Conservation (phyloP, 2,329 filamentous ascomycete species). For the Drechslera avenae region DNA sequence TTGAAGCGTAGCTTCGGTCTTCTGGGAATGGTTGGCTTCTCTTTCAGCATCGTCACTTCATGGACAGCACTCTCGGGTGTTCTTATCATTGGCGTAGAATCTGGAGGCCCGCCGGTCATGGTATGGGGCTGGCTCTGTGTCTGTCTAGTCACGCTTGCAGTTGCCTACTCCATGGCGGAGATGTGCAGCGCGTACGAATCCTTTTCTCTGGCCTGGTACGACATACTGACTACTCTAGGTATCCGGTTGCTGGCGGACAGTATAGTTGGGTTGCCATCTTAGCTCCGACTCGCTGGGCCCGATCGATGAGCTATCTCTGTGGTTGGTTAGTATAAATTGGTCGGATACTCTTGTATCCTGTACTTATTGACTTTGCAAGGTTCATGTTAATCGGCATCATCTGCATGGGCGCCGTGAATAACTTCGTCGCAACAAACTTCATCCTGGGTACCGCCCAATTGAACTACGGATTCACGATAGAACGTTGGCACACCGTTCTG, state of each 20-base stretch:
- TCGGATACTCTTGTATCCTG: not conserved
- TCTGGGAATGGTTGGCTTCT: constrained; percentile 64
- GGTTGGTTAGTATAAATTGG: constrained; percentile 46
- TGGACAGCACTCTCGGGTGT: constrained; percentile 64
- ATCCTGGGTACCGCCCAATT: constrained; percentile 61
- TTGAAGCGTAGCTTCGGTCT: constrained; percentile 62
- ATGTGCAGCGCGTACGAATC: constrained; percentile 55
- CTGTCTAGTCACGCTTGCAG: constrained; percentile 57
- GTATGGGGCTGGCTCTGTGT: constrained; percentile 63
- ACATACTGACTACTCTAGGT: constrained; percentile 34
- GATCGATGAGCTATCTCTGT: constrained; percentile 47
- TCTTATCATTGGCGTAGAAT: constrained; percentile 61
- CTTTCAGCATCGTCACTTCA: constrained; percentile 63
- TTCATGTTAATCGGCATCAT: constrained; percentile 49
- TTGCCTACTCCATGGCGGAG: constrained; percentile 65
- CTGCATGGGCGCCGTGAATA: constrained; percentile 61
- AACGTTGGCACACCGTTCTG: constrained; percentile 62
- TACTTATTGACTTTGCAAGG: constrained; percentile 1
- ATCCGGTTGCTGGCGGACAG: constrained; percentile 62
- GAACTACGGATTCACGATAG: constrained; percentile 57
- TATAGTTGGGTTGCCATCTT: constrained; percentile 64
- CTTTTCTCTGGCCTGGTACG: not conserved
- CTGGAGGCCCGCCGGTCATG: constrained; percentile 64
- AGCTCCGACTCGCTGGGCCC: constrained; percentile 52
- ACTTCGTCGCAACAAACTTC: constrained; percentile 61